Conservation (phyloP, 257 asterid genomes). For the Jaltomata sinuosa region DNA sequence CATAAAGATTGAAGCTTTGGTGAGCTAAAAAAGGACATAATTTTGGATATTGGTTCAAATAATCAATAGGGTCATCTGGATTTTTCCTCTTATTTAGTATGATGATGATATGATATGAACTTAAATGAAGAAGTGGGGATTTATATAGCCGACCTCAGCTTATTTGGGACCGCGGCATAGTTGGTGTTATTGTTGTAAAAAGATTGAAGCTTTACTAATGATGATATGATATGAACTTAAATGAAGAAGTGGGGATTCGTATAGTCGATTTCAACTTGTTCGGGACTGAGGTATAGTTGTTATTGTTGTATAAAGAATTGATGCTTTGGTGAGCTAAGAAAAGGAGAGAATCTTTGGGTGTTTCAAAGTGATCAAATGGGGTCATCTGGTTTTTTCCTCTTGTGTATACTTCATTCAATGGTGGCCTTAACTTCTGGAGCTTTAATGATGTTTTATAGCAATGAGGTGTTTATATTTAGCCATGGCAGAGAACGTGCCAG, state of each 20-base stretch:
- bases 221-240: neutral
- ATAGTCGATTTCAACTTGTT: neutral
- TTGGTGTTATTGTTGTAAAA: neutral
- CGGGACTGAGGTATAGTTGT: neutral
- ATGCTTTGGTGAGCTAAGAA: slow-evolving; percentile 12
- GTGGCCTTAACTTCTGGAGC: slow-evolving; percentile 77
- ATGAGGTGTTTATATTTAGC: slow-evolving; percentile 61
- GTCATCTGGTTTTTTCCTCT: slow-evolving; percentile 58
- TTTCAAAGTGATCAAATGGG: slow-evolving; percentile 29
- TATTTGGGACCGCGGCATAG: neutral
- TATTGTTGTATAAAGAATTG: neutral
- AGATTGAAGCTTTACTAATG: slow-evolving; percentile 6
- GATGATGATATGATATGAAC: neutral
- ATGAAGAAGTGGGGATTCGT: neutral
- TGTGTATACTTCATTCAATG: slow-evolving; percentile 66
- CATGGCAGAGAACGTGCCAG: slow-evolving; percentile 84
- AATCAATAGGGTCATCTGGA: slow-evolving; percentile 42
- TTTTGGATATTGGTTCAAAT: too few species aligned
- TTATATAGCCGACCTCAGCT: neutral
- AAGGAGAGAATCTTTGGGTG: neutral
- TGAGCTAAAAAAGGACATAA: neutral
- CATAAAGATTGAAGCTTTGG: slow-evolving; percentile 15
- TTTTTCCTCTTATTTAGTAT: slow-evolving; percentile 10
- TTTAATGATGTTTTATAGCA: slow-evolving; percentile 73
- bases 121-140: neutral